Evolutionary conservation across 768 basidiomycete genomes (phyloP).

Genomic region (Suillus cothurnatus): DNA sequence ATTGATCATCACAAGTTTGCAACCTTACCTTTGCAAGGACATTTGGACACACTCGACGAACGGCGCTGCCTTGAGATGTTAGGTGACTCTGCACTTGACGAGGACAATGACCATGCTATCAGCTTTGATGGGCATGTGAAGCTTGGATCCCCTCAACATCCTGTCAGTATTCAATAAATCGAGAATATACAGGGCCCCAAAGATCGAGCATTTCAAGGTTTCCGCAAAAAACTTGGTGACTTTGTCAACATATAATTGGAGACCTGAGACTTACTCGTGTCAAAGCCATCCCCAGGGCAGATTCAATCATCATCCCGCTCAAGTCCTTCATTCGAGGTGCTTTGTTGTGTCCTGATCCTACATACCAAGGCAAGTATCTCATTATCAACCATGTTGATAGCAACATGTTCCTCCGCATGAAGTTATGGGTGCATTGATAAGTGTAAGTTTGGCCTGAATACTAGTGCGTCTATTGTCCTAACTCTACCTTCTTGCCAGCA

Average conservation of each 20-base stretch:
- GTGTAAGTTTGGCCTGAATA: too few species aligned
- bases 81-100: background rate
- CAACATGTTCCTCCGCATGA: too few species aligned
- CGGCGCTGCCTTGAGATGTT: background rate
- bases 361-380: too few species aligned
- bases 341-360: slow-evolving; percentile 20
- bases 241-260: slow-evolving; percentile 5
- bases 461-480: too few species aligned
- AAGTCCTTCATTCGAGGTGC: slow-evolving; percentile 34
- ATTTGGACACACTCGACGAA: slow-evolving; percentile 3
- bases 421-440: too few species aligned
- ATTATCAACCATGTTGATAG: too few species aligned
- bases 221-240: background rate
- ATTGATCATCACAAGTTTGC: slow-evolving; percentile 14
- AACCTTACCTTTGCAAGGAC: slow-evolving; percentile 1
- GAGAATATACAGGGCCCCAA: too few species aligned
- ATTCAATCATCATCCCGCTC: slow-evolving; percentile 26
- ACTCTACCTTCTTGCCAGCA: too few species aligned
- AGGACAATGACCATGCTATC: background rate
- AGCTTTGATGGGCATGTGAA: slow-evolving; percentile 1
- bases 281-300: slow-evolving; percentile 6
- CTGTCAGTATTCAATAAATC: too few species aligned
- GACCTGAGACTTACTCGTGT: slow-evolving; percentile 9
- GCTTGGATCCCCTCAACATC: too few species aligned
- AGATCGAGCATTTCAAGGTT: background rate